Percentiles rank a stretch among this genome's conserved stretches.
phyloP scores from a whole-genome alignment of 495 filamentous ascomycete genomes.

The Talaromyces thailandensis region DNA sequence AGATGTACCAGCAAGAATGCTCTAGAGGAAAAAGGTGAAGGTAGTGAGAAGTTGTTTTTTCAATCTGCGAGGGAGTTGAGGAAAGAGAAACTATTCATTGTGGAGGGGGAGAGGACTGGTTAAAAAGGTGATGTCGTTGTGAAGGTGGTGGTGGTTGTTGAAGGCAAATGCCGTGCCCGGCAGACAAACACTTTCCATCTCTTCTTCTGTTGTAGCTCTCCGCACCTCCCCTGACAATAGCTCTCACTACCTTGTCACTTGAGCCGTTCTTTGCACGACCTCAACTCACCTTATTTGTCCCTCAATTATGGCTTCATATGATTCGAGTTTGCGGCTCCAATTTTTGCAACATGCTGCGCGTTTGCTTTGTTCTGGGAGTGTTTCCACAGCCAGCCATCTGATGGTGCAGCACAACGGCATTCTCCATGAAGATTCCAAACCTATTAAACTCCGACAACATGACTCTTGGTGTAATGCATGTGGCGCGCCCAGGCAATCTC shows the following conservation, averaged over 20 bases:
- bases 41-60: not conserved
- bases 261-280: not conserved
- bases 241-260: not conserved
- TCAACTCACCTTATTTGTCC: not conserved
- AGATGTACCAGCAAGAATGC: not conserved
- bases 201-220: not conserved
- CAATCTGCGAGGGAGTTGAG: not conserved
- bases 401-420: constrained; percentile 32
- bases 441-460: constrained; percentile 28
- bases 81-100: not conserved
- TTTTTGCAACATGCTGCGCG: constrained; percentile 40
- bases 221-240: not conserved
- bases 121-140: not conserved
- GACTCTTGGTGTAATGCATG: constrained; percentile 41
- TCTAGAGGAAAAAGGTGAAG: not conserved
- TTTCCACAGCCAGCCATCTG: constrained; percentile 41
- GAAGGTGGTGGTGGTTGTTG: not conserved
- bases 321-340: constrained; percentile 23
- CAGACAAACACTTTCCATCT: not conserved
- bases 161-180: not conserved
- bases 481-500: constrained; percentile 36
- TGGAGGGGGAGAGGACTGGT: not conserved
- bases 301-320: constrained; percentile 22
- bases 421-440: constrained; percentile 27
- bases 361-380: constrained; percentile 27